Conservation (phyloP, 2,329 filamentous ascomycete species). For the Fusarium sp. region DNA sequence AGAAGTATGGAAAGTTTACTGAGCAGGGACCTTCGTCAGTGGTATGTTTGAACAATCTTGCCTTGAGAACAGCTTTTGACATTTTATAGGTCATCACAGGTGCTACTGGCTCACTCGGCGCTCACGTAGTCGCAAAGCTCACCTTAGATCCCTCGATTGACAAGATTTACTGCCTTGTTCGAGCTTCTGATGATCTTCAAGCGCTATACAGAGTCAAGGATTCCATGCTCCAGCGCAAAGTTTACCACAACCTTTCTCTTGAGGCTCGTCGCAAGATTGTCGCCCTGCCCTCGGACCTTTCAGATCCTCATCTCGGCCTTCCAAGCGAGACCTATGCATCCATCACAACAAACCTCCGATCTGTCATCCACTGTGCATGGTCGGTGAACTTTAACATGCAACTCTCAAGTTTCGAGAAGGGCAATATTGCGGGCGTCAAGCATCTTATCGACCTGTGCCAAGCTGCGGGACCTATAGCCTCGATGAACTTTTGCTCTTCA, state of each 20-base stretch:
- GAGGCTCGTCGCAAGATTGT: slow-evolving; percentile 32
- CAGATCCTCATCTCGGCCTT: not conserved
- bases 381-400: slow-evolving; percentile 67
- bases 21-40: not conserved
- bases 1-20: slow-evolving; percentile 24
- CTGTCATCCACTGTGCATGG: slow-evolving; percentile 64
- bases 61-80: not conserved
- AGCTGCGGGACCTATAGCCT: slow-evolving; percentile 20
- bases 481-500: slow-evolving; percentile 64
- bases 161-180: slow-evolving; percentile 52
- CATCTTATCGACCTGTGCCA: slow-evolving; percentile 57
- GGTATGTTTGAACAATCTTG: not conserved
- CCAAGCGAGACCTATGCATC: slow-evolving; percentile 45
- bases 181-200: not conserved
- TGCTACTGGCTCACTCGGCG: slow-evolving; percentile 68
- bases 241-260: slow-evolving; percentile 15
- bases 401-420: slow-evolving; percentile 59
- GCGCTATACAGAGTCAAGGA: slow-evolving; percentile 9
- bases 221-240: not conserved
- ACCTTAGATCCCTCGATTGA: slow-evolving; percentile 66
- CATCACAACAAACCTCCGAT: slow-evolving; percentile 44
- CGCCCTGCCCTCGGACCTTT: slow-evolving; percentile 22
- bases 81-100: slow-evolving; percentile 58
- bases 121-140: slow-evolving; percentile 66
- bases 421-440: slow-evolving; percentile 56